Evolutionary conservation across 306 rosid genomes (phyloP).

Genomic region (Vicia villosa): DNA sequence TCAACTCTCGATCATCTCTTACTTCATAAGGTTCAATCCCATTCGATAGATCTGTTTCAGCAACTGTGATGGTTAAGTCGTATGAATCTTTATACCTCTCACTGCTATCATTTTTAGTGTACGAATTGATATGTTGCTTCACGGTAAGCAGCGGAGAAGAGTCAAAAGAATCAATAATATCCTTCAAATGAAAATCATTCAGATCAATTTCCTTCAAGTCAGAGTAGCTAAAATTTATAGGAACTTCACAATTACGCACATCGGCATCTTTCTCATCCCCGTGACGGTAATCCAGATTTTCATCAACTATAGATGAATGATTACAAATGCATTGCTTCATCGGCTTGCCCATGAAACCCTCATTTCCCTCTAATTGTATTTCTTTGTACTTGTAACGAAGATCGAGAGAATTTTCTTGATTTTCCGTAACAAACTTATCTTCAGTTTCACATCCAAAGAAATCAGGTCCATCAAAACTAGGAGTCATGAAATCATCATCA

Average conservation of each 20-base stretch:
- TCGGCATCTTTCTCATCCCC: slow-evolving; percentile 2
- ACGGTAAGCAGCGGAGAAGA: slow-evolving; percentile 25
- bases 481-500: slow-evolving; percentile 71
- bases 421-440: slow-evolving; percentile 77
- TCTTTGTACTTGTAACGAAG: slow-evolving; percentile 37
- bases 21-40: slow-evolving; percentile 41
- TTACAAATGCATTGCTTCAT: slow-evolving; percentile 43
- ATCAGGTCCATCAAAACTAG: slow-evolving; percentile 70
- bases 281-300: slow-evolving; percentile 26
- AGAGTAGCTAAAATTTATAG: slow-evolving; percentile 40
- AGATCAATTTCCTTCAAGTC: slow-evolving; percentile 48
- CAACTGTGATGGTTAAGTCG: slow-evolving; percentile 43
- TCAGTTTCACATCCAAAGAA: slow-evolving; percentile 69
- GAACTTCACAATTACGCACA: slow-evolving; percentile 41
- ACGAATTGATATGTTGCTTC: slow-evolving; percentile 40
- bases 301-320: slow-evolving; percentile 41
- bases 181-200: slow-evolving; percentile 4
- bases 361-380: slow-evolving; percentile 35
- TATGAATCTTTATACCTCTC: slow-evolving; percentile 44
- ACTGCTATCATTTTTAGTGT: slow-evolving; percentile 31
- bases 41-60: slow-evolving; percentile 43
- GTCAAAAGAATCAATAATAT: slow-evolving; percentile 44
- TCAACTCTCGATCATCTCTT: slow-evolving; percentile 36
- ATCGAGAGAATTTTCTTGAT: slow-evolving; percentile 40
- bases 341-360: slow-evolving; percentile 52